Conservation (phyloP, 225 moss, liverwort and hornwort genomes). For the Straminergon stramineum region DNA sequence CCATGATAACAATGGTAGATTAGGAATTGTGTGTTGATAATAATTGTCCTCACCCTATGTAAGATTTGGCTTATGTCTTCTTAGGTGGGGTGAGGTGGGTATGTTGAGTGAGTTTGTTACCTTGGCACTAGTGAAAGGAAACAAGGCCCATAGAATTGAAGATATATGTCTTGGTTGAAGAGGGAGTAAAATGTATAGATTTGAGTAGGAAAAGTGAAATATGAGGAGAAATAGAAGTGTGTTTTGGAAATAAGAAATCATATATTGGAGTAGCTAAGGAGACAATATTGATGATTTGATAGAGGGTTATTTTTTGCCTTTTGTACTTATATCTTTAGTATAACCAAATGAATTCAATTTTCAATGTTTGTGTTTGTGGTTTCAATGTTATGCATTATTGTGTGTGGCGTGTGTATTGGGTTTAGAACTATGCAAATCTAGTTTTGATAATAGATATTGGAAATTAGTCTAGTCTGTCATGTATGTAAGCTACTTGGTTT, state of each 20-base stretch:
- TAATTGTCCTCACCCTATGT: too few relatives aligned
- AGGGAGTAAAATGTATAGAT: neutral
- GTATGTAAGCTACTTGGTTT: neutral
- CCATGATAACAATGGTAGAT: too few relatives aligned
- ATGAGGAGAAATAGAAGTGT: neutral
- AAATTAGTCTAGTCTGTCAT: neutral
- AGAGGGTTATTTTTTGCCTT: neutral
- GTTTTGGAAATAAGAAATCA: neutral
- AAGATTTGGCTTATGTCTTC: too few relatives aligned
- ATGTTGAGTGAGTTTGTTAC: neutral
- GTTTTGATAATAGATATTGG: neutral
- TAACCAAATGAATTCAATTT: neutral
- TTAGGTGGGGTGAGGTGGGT: too few relatives aligned
- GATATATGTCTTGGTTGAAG: neutral
- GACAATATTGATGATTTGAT: neutral
- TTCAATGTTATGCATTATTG: accelerated
- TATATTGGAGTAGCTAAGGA: neutral
- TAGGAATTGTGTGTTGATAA: too few relatives aligned
- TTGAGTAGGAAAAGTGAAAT: neutral
- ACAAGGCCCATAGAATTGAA: accelerated
- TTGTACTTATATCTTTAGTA: neutral
- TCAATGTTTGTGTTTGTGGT: neutral
- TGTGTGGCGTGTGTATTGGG: neutral
- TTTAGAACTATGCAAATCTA: accelerated
- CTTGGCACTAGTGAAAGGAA: neutral